phyloP scores from a whole-genome alignment of 257 asterid species.

The Cordia subcordata region DNA sequence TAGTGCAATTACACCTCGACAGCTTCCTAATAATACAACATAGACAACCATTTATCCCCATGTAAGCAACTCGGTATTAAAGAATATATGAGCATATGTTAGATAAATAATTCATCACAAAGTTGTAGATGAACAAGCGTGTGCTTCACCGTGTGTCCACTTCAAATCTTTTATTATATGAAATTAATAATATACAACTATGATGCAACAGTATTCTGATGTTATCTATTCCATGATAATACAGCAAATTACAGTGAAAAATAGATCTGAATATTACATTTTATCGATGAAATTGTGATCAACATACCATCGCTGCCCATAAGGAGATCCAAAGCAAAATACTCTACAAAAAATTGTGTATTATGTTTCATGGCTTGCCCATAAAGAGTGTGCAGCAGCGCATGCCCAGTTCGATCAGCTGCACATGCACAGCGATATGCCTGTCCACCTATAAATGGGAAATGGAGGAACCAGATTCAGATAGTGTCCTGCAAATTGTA shows the following conservation, averaged over 20 bases:
- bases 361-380: constrained; percentile 99
- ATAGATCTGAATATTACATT: too few species aligned
- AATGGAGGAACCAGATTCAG: background rate
- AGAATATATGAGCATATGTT: background rate
- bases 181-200: too few species aligned
- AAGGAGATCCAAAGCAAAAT: constrained; percentile 86
- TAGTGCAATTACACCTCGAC: constrained; percentile 84
- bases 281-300: background rate
- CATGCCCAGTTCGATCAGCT: constrained; percentile 99
- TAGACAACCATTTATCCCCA: background rate
- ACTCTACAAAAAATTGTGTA: constrained; percentile 93
- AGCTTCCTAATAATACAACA: constrained; percentile 33
- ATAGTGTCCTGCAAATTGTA: background rate
- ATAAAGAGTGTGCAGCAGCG: constrained; percentile 90
- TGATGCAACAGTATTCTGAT: too few species aligned
- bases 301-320: constrained; percentile 79
- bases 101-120: background rate
- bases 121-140: too few species aligned
- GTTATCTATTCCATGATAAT: too few species aligned
- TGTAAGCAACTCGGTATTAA: background rate
- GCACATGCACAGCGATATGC: constrained; percentile 99
- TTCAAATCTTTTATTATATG: too few species aligned
- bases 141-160: too few species aligned
- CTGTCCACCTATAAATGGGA: constrained; percentile 70
- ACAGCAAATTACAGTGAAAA: too few species aligned